Evolutionary conservation across 2,329 filamentous ascomycete species (phyloP), one percentile per base, ranked within the genome.

Genomic region (Alternaria brassicae): DNA sequence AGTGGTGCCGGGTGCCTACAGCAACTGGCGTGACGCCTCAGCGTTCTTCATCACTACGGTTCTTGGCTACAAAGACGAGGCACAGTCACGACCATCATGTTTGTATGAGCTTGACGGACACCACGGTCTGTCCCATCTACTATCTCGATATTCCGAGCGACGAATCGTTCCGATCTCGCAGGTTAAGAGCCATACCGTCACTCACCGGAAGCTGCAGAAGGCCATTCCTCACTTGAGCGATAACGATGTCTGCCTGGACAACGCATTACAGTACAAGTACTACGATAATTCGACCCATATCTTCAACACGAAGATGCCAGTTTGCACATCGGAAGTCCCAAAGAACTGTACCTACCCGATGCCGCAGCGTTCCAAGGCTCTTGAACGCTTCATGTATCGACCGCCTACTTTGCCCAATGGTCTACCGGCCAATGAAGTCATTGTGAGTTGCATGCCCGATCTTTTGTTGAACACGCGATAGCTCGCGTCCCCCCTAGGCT

Each of bases 11-110:
- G 4, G 21, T 0, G 27, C 67, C 0, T 82, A 85, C 32, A 67
- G 67, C 0, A 45, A 63, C 1, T 88, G 86, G 86, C 76, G 86
- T 15, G 81, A 87, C 56, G 61, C 69, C 1, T 84, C 82, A 0
- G 56, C 78, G 0, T 81, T 75, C 47, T 28, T 88, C 2, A 60
- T 83, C 0, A 58, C 70, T 0, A 65, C 80, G 8, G 73, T 84
- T 0, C 67, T 87, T 0, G 57, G 64, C 0, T 69, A 53, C 32
- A 27, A 39, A 8, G 44, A 49, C 4, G 40, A 28, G 1, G 15
- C 21, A 0, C 7, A 17, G 6, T 9, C 4, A 5, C 12, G 15
- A 39, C 50, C 65, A 1, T 47, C 28, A 25, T 13, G 4, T 9
- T 37, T 13, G 2, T 68, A 64, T 48, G 63, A 37, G 5, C 70